These are phyloP conservation scores for Acacia melanoxylon DNA, from an alignment of 306 rosid species.

Conservation along the genomic window DNA sequence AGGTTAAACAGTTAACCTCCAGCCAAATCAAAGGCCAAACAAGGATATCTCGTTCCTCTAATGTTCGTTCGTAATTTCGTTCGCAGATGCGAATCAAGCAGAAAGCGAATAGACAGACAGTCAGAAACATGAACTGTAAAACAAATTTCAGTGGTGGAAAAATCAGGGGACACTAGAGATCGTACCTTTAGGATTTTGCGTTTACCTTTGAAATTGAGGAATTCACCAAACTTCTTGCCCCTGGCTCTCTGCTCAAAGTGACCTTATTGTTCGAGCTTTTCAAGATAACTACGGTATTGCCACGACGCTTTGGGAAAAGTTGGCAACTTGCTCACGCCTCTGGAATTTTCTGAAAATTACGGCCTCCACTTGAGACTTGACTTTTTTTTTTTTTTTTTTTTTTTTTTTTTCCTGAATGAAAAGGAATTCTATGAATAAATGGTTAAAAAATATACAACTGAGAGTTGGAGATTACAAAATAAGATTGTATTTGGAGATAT, in stretches of 20 bases:
- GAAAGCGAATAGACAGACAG: not conserved
- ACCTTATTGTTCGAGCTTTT: not conserved
- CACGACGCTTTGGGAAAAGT: not conserved
- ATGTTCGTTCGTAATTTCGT: no score
- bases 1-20: not conserved
- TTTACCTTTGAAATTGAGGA: not conserved
- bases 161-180: not conserved
- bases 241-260: not conserved
- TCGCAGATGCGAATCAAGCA: not conserved
- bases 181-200: conserved; percentile 21
- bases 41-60: not conserved
- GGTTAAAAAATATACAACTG: no score
- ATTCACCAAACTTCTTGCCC: not conserved
- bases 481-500: no score
- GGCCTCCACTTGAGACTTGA: no score
- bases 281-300: conserved; percentile 24
- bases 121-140: not conserved
- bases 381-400: no score
- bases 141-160: not conserved
- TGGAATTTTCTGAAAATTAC: not conserved
- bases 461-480: no score
- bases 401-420: no score
- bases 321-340: not conserved
- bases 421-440: no score
- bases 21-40: not conserved